Percentiles rank a stretch among this genome's conserved stretches.
Conservation (phyloP, 2,329 filamentous ascomycete species). For the Trichoderma aggressivum region DNA sequence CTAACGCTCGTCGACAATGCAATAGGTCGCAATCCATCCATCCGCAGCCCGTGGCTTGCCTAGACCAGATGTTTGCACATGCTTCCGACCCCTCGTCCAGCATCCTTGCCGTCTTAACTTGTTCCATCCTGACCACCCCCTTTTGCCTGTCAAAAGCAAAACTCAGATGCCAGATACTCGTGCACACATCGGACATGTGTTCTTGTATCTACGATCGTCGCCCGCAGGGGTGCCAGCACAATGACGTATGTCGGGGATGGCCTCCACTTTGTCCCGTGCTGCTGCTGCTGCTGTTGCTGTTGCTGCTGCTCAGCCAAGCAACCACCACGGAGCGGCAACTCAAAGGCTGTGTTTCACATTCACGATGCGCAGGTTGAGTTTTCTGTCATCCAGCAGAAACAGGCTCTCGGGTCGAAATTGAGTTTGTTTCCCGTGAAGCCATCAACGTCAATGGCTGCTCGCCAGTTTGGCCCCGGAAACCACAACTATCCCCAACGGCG, state of each 20-base stretch:
- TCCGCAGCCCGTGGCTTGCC: not conserved
- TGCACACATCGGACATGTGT: not conserved
- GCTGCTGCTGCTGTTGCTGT: no score
- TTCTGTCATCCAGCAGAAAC: slow-evolving; percentile 1
- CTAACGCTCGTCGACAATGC: not conserved
- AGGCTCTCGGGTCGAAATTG: not conserved
- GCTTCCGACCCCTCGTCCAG: not conserved
- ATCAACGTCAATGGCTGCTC: slow-evolving; percentile 16
- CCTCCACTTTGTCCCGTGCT: not conserved
- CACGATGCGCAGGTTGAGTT: not conserved
- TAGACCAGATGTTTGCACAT: not conserved
- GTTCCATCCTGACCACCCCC: not conserved
- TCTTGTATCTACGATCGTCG: slow-evolving; percentile 16
- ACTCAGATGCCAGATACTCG: not conserved
- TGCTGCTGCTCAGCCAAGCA: not conserved
- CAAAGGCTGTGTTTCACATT: not conserved
- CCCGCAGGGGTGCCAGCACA: not conserved
- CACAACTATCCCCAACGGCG: not conserved
- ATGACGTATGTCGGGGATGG: slow-evolving; percentile 13
- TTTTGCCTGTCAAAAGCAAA: not conserved
- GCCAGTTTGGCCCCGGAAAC: no score
- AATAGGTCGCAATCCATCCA: not conserved
- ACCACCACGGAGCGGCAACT: not conserved
- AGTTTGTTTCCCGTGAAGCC: not conserved
- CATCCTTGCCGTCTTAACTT: not conserved